These are phyloP conservation scores for Cutaneotrichosporon sp. DNA, from an alignment of 1,284 basidiomycete genomes.

Conservation along the genomic window DNA sequence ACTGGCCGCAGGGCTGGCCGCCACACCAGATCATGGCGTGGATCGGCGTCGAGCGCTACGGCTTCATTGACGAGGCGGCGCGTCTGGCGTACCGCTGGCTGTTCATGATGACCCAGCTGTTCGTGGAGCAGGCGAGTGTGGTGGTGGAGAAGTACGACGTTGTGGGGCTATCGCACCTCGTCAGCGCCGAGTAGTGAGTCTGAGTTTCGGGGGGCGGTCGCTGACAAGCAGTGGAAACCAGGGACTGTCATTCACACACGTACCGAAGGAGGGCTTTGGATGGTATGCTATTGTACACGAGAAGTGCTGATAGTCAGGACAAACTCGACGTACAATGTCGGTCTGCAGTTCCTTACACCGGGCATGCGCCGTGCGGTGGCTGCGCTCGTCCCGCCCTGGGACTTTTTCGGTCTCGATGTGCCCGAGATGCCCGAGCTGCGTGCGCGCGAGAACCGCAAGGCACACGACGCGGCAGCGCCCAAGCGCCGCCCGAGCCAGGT, in stretches of 20 bases:
- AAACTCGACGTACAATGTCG: conserved; percentile 77
- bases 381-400: conserved; percentile 57
- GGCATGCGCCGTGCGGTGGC: conserved; percentile 93
- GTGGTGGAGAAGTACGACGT: conserved; percentile 99
- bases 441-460: conserved; percentile 36
- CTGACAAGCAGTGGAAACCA: conserved; percentile 65
- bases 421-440: conserved; percentile 54
- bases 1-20: conserved; percentile 62
- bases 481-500: not conserved
- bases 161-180: conserved; percentile 1
- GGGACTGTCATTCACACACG: conserved; percentile 93
- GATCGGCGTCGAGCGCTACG: conserved; percentile 95
- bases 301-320: conserved; percentile 47
- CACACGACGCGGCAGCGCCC: not conserved
- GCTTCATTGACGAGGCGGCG: conserved; percentile 88
- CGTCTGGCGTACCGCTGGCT: conserved; percentile 91
- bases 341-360: conserved; percentile 84
- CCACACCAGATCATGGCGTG: conserved; percentile 96
- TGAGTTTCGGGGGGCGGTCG: conserved; percentile 10
- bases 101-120: conserved; percentile 66
- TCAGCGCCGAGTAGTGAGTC: conserved; percentile 11
- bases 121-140: conserved; percentile 91
- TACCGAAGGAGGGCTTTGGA: conserved; percentile 93
- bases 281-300: conserved; percentile 59
- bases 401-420: conserved; percentile 43